A percentile compares a stretch with the other conserved stretches of the same genome.
phyloP scores from a whole-genome alignment of 2,329 filamentous ascomycete species.

The Pestalotiopsis sp. region DNA sequence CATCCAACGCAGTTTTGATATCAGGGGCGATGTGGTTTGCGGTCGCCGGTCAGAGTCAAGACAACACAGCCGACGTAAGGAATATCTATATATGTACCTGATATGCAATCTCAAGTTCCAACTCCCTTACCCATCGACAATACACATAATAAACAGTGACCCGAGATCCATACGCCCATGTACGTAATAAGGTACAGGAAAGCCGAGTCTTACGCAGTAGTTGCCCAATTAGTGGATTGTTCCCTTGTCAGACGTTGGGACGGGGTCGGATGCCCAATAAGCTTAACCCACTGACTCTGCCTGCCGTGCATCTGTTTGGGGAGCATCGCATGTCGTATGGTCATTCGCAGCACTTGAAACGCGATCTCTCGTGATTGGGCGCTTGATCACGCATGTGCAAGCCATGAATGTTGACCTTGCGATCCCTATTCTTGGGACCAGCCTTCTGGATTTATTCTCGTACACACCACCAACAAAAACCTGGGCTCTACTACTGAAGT shows the following conservation, averaged over 20 bases:
- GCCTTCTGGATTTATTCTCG: not conserved
- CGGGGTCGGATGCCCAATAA: not conserved
- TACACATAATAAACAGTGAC: too few species aligned
- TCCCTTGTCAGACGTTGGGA: not conserved
- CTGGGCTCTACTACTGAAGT: too few species aligned
- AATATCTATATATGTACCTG: too few species aligned
- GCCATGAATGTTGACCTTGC: not conserved
- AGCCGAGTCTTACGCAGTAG: not conserved
- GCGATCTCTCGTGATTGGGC: not conserved
- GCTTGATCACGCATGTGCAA: not conserved
- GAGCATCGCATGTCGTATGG: not conserved
- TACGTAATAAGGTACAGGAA: not conserved
- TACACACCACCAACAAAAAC: not conserved
- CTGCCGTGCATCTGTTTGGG: not conserved
- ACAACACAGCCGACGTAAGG: too few species aligned
- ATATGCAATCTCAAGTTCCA: too few species aligned
- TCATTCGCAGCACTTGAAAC: not conserved
- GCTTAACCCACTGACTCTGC: not conserved
- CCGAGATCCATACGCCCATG: too few species aligned
- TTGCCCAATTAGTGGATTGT: not conserved
- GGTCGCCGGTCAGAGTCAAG: too few species aligned
- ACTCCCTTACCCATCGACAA: too few species aligned
- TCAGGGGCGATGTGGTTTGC: too few species aligned
- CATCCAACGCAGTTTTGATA: too few species aligned
- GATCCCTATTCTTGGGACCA: not conserved